phyloP scores from a whole-genome alignment of 495 filamentous ascomycete species.

The Acidiella bohemica region DNA sequence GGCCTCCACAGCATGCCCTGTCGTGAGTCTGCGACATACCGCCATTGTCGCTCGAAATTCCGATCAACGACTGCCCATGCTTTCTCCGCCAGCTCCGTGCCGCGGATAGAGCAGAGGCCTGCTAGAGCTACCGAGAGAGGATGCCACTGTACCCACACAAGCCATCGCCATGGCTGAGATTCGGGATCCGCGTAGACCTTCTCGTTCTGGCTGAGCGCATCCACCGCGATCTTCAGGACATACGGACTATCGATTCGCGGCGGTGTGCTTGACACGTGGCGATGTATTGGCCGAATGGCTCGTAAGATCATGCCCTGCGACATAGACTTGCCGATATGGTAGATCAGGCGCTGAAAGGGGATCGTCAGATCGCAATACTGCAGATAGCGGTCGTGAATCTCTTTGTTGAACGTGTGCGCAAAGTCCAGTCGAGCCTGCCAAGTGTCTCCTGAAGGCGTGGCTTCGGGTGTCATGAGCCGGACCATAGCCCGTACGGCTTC shows the following conservation, averaged over 20 bases:
- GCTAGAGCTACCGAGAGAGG: slow-evolving; percentile 15
- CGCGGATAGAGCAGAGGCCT: slow-evolving; percentile 15
- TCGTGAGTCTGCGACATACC: slow-evolving; percentile 9
- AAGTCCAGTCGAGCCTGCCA: slow-evolving; percentile 15
- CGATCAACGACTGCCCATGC: slow-evolving; percentile 13
- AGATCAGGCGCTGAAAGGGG: slow-evolving; percentile 12
- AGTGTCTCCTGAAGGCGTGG: slow-evolving; percentile 2
- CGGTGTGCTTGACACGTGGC: slow-evolving; percentile 8
- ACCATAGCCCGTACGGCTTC: neutral
- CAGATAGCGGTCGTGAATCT: slow-evolving; percentile 7
- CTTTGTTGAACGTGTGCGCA: slow-evolving; percentile 2
- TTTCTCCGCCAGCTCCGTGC: slow-evolving; percentile 10
- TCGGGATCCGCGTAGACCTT: slow-evolving; percentile 8
- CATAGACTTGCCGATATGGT: slow-evolving; percentile 7
- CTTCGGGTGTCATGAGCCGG: slow-evolving; percentile 5
- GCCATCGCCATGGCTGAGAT: slow-evolving; percentile 8
- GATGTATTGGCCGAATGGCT: slow-evolving; percentile 12
- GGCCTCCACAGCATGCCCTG: slow-evolving; percentile 20
- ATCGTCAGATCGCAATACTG: slow-evolving; percentile 8
- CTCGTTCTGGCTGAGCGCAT: slow-evolving; percentile 3
- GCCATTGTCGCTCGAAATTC: slow-evolving; percentile 5
- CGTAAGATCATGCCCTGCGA: slow-evolving; percentile 3
- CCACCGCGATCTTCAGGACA: slow-evolving; percentile 11
- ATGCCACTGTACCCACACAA: slow-evolving; percentile 19
- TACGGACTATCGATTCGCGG: slow-evolving; percentile 16